These are phyloP conservation scores for Colletotrichum phormii DNA, from an alignment of 2,329 filamentous ascomycete genomes.

Conservation along the genomic window DNA sequence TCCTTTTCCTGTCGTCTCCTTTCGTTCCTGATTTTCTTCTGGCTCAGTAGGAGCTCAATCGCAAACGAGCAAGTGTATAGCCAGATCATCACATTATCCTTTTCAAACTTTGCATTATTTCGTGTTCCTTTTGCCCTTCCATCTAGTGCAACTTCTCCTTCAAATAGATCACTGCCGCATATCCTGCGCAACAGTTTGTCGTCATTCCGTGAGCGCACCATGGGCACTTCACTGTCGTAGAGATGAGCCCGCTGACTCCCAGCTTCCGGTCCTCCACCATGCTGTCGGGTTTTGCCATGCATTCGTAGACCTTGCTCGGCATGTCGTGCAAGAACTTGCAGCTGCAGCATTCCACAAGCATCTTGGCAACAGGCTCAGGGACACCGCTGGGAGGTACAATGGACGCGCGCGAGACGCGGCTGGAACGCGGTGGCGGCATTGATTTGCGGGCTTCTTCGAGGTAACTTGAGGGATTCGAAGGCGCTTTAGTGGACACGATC, in stretches of 20 bases:
- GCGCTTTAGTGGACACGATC: constrained; percentile 8
- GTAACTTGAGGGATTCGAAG: constrained; percentile 27
- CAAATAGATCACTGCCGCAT: constrained; percentile 74
- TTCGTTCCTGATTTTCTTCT: background rate
- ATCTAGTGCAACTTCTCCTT: constrained; percentile 70
- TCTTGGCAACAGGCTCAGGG: constrained; percentile 65
- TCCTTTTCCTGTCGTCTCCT: background rate
- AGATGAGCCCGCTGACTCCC: constrained; percentile 67
- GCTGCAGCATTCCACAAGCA: constrained; percentile 73
- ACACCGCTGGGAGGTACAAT: constrained; percentile 25
- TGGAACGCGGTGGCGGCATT: constrained; percentile 20
- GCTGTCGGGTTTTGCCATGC: constrained; percentile 70
- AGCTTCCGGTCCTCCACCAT: constrained; percentile 62
- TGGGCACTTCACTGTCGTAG: constrained; percentile 74
- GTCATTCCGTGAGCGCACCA: constrained; percentile 81
- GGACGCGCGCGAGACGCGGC: constrained; percentile 21
- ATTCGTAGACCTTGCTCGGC: constrained; percentile 72
- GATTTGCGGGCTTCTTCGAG: constrained; percentile 34
- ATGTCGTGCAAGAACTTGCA: constrained; percentile 76
- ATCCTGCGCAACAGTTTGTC: constrained; percentile 75
- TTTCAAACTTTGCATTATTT: background rate
- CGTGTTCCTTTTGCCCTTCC: background rate
- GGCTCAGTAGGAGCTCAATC: background rate
- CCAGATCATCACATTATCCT: background rate
- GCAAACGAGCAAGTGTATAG: background rate